A percentile compares a stretch with the other conserved stretches of the same genome.
Conservation (phyloP, 371 early-diverging fungal genomes). For the Syncephalis plumigaleata region DNA sequence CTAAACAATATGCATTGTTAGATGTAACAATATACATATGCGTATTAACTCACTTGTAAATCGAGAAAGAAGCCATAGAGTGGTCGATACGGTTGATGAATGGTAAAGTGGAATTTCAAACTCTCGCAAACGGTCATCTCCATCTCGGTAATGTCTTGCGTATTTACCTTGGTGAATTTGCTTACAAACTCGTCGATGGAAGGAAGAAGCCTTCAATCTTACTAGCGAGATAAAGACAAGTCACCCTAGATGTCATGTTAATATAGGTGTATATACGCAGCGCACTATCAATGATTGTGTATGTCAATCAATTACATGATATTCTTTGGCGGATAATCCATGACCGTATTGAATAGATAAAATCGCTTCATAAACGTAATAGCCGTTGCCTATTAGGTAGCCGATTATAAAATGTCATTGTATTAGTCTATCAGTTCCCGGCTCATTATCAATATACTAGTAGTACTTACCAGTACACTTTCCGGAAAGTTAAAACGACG, state of each 20-base stretch:
- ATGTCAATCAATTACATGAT: conserved; percentile 31
- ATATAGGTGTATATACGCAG: not conserved
- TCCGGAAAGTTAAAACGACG: conserved; percentile 31
- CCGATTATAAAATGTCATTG: not conserved
- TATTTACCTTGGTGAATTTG: conserved; percentile 3
- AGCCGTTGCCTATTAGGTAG: conserved; percentile 54
- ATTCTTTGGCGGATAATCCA: conserved; percentile 80
- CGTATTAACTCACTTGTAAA: conserved; percentile 31
- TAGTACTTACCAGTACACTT: conserved; percentile 25
- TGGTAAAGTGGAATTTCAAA: conserved; percentile 63
- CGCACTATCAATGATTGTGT: not conserved
- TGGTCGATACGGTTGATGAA: conserved; percentile 71
- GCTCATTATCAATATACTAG: not conserved
- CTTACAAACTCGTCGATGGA: conserved; percentile 55
- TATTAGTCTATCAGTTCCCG: not conserved
- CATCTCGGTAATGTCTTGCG: conserved; percentile 22
- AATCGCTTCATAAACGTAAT: conserved; percentile 84
- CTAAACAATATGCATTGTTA: not conserved
- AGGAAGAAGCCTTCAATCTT: conserved; percentile 70
- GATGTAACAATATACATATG: not conserved
- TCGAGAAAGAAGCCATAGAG: conserved; percentile 73
- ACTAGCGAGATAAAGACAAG: conserved; percentile 71
- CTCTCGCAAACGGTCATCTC: conserved; percentile 71
- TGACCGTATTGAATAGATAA: conserved; percentile 64
- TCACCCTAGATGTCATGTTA: conserved; percentile 25